phyloP scores from a whole-genome alignment of 2,329 filamentous ascomycete species.

The Curvularia eragrostidis region DNA sequence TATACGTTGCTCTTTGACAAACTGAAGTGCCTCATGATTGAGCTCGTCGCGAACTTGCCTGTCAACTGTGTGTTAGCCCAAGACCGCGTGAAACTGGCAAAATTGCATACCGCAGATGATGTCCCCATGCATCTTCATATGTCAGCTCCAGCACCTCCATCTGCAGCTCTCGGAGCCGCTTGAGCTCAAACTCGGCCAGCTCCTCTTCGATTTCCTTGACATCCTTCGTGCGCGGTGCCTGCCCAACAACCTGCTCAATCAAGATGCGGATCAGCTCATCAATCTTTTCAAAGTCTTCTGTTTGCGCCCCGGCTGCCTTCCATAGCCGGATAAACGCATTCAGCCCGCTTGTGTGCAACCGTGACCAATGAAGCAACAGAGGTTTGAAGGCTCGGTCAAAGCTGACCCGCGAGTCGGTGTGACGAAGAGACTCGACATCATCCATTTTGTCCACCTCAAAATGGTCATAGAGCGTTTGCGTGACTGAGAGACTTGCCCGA shows the following conservation, averaged over 20 bases:
- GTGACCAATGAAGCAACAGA: conserved; percentile 89
- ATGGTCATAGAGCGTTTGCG: conserved; percentile 88
- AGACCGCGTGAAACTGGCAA: neutral
- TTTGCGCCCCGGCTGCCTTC: conserved; percentile 85
- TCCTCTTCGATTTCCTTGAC: conserved; percentile 89
- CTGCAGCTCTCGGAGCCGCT: conserved; percentile 80
- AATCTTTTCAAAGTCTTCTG: conserved; percentile 92
- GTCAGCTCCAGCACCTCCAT: conserved; percentile 91
- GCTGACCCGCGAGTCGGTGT: conserved; percentile 77
- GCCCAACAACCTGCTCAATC: conserved; percentile 86
- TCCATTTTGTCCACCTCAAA: conserved; percentile 91
- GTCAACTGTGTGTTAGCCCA: conserved; percentile 34
- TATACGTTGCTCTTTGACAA: conserved; percentile 96
- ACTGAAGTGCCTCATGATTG: conserved; percentile 88
- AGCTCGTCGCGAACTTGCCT: conserved; percentile 88
- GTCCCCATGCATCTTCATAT: conserved; percentile 94
- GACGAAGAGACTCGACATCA: conserved; percentile 76
- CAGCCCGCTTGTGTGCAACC: conserved; percentile 82
- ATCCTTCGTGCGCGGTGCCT: conserved; percentile 80
- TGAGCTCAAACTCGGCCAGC: conserved; percentile 80
- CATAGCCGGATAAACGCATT: conserved; percentile 90
- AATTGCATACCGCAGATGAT: conserved; percentile 69
- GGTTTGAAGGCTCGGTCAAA: conserved; percentile 88
- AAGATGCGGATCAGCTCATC: conserved; percentile 89
- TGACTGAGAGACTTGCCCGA: conserved; percentile 83